Conservation (phyloP, 2,329 filamentous ascomycete species). For the Catunica adiposa region DNA sequence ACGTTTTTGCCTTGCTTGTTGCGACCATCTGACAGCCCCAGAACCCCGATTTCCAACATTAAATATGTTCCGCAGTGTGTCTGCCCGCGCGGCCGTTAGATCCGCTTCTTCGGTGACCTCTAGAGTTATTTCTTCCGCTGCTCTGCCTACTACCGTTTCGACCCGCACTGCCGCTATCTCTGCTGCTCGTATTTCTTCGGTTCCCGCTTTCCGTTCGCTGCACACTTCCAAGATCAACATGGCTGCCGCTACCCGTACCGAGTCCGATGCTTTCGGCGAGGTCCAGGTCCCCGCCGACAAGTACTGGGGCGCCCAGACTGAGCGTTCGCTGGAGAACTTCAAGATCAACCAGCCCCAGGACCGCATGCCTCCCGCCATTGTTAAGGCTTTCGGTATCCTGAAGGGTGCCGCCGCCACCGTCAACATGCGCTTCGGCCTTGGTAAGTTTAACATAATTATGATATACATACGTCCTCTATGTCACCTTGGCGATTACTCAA, state of each 20-base stretch:
- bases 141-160: constrained; percentile 3
- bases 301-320: constrained; percentile 98
- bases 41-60: constrained; percentile 9
- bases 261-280: constrained; percentile 96
- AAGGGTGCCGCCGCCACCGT: constrained; percentile 93
- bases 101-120: constrained; percentile 1
- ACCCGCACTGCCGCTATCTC: background rate
- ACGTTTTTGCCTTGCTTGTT: constrained; percentile 5
- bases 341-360: constrained; percentile 98
- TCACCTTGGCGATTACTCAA: background rate
- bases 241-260: constrained; percentile 46
- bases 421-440: constrained; percentile 87
- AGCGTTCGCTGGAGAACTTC: constrained; percentile 94
- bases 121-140: background rate
- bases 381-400: constrained; percentile 88
- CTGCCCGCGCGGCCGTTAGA: constrained; percentile 9
- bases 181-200: constrained; percentile 1
- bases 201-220: constrained; percentile 18
- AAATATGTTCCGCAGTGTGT: constrained; percentile 14
- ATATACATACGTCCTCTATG: too few species aligned
- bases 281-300: constrained; percentile 80
- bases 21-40: constrained; percentile 11
- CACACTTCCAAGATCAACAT: constrained; percentile 33
- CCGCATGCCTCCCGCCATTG: constrained; percentile 85
- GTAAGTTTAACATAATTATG: constrained; percentile 32